phyloP scores from a whole-genome alignment of 495 filamentous ascomycete genomes.

The Annulohypoxylon stygium region DNA sequence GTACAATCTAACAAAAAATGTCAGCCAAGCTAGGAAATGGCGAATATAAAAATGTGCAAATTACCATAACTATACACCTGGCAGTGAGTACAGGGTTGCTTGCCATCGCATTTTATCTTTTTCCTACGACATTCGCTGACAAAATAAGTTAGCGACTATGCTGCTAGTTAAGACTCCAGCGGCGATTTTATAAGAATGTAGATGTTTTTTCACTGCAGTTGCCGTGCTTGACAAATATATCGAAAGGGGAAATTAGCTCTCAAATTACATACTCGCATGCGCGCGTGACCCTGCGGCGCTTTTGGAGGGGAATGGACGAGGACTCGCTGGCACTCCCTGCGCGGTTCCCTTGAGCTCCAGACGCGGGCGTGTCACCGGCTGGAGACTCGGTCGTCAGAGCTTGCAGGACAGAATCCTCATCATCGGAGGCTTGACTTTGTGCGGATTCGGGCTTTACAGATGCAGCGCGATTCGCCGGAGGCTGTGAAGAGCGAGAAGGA shows the following conservation, averaged over 20 bases:
- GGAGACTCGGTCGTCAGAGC: constrained; percentile 39
- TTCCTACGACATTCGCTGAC: constrained; percentile 86
- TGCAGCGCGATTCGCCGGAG: constrained; percentile 43
- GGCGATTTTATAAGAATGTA: not conserved
- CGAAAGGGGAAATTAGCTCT: constrained; percentile 3
- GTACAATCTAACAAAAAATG: constrained; percentile 79
- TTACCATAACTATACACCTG: constrained; percentile 98
- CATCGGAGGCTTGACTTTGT: constrained; percentile 37
- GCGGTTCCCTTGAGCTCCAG: constrained; percentile 33
- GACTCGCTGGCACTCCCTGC: constrained; percentile 50
- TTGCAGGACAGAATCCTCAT: constrained; percentile 37
- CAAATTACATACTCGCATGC: constrained; percentile 75
- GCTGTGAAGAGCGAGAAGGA: constrained; percentile 50
- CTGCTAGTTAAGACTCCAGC: not conserved
- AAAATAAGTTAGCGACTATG: constrained; percentile 25
- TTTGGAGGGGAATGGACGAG: constrained; percentile 75
- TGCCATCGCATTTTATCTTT: constrained; percentile 99
- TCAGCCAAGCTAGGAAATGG: constrained; percentile 51
- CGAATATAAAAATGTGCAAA: constrained; percentile 43
- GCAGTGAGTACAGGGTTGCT: constrained; percentile 97
- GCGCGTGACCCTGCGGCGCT: constrained; percentile 87
- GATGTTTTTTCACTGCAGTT: not conserved
- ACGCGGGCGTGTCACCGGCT: constrained; percentile 38
- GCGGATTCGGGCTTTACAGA: constrained; percentile 42
- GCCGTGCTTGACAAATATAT: constrained; percentile 2